phyloP scores from a whole-genome alignment of 805 yeast species.

The Candida incommunis region DNA sequence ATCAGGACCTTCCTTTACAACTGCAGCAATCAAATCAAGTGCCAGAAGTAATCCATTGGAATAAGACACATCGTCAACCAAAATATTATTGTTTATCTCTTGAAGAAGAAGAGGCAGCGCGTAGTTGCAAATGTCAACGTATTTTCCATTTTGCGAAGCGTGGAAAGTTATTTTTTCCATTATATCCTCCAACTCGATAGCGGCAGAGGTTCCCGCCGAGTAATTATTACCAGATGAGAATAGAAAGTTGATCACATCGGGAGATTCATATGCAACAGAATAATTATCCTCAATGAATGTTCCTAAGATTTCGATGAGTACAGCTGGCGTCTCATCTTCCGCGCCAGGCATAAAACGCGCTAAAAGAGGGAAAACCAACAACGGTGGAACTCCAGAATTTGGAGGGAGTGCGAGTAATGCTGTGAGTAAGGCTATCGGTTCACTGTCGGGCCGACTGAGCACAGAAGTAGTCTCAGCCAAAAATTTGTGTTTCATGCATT shows the following conservation, averaged over 20 bases:
- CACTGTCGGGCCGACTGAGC: not conserved
- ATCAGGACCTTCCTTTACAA: not conserved
- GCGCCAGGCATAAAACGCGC: not conserved
- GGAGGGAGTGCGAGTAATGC: not conserved
- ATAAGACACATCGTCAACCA: not conserved
- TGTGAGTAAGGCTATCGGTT: not conserved
- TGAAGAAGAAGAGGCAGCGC: not conserved
- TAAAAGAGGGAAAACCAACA: not conserved
- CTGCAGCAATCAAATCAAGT: not conserved
- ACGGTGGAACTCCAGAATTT: not conserved
- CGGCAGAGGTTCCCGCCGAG: not conserved
- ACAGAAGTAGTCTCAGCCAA: not conserved
- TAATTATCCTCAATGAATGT: not conserved
- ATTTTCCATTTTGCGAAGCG: not conserved
- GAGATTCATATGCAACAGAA: not conserved
- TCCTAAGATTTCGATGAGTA: not conserved
- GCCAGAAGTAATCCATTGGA: not conserved
- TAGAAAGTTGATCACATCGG: not conserved
- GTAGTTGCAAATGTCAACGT: not conserved
- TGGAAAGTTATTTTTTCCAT: not conserved
- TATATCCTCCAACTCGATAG: not conserved
- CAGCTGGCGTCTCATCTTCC: conserved; percentile 1
- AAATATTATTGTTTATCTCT: not conserved
- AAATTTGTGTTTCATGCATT: not conserved
- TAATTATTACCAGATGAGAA: not conserved